Conservation (phyloP, 768 basidiomycete species). For the Pholiota conissans region DNA sequence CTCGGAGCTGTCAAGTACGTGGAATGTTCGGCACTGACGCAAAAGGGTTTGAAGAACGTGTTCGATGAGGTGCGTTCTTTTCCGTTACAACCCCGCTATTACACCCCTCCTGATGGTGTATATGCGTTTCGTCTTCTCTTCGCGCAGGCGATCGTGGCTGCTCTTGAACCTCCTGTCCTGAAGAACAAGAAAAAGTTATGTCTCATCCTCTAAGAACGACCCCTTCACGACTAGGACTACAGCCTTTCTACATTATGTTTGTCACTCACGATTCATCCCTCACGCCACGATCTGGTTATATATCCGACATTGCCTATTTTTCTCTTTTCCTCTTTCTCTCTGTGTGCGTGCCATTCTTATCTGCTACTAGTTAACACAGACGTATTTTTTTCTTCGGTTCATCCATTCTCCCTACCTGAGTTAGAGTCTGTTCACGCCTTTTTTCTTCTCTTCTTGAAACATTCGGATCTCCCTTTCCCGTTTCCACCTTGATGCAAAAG, state of each 20-base stretch:
- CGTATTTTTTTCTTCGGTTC: conserved; percentile 28
- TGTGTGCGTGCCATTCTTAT: conserved; percentile 29
- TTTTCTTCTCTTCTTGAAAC: conserved; percentile 19
- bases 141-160: conserved; percentile 93
- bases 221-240: conserved; percentile 32
- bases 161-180: conserved; percentile 88
- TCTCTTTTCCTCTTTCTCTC: conserved; percentile 24
- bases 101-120: conserved; percentile 6
- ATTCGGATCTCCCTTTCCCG: conserved; percentile 10
- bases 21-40: conserved; percentile 98
- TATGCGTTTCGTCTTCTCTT: conserved; percentile 9
- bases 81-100: conserved; percentile 11
- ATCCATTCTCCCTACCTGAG: conserved; percentile 7
- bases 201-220: conserved; percentile 71
- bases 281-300: conserved; percentile 46
- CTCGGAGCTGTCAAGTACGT: conserved; percentile 99
- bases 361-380: conserved; percentile 42
- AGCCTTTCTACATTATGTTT: conserved; percentile 27
- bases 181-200: conserved; percentile 79
- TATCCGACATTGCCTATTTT: conserved; percentile 40
- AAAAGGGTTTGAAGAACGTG: conserved; percentile 99
- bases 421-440: conserved; percentile 14
- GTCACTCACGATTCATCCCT: conserved; percentile 36
- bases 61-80: conserved; percentile 90
- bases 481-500: conserved; percentile 6